Percentiles rank a stretch among this genome's conserved stretches.
These are phyloP conservation scores for Glonium stellatum DNA, from an alignment of 495 filamentous ascomycete species.

Conservation along the genomic window DNA sequence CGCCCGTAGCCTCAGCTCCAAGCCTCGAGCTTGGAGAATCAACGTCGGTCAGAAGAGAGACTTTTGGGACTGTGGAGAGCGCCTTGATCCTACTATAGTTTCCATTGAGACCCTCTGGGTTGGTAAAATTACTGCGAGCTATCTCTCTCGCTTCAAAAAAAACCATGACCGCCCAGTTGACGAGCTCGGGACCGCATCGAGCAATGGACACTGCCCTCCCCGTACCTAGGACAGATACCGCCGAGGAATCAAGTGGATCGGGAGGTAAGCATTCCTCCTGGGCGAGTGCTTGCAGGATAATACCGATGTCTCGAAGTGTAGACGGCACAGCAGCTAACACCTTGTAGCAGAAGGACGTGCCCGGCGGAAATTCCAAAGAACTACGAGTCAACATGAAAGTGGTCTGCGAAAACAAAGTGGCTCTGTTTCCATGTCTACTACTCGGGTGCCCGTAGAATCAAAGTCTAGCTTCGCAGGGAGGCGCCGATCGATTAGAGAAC, in stretches of 20 bases:
- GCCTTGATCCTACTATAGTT: background rate
- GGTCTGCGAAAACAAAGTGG: slow-evolving; percentile 20
- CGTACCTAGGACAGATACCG: slow-evolving; percentile 15
- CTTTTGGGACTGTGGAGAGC: background rate
- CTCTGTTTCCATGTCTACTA: slow-evolving; percentile 7
- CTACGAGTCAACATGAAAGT: slow-evolving; percentile 23
- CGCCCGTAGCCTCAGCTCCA: slow-evolving; percentile 25
- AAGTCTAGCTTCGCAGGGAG: slow-evolving; percentile 25
- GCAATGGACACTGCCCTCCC: slow-evolving; percentile 28
- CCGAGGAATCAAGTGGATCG: slow-evolving; percentile 30
- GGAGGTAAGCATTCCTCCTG: slow-evolving; percentile 21
- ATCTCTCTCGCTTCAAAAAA: slow-evolving; percentile 6
- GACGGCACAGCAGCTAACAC: slow-evolving; percentile 10
- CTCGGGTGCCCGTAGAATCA: slow-evolving; percentile 15
- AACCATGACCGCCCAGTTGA: slow-evolving; percentile 21
- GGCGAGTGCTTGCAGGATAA: background rate
- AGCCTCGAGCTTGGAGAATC: slow-evolving; percentile 30
- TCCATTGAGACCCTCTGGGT: slow-evolving; percentile 2
- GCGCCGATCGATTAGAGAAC: slow-evolving; percentile 26
- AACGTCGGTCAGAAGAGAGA: slow-evolving; percentile 2
- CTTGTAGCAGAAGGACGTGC: slow-evolving; percentile 30
- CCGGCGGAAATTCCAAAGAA: slow-evolving; percentile 33
- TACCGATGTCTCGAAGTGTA: background rate
- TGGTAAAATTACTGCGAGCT: slow-evolving; percentile 4
- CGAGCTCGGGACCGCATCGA: slow-evolving; percentile 13